Base-by-base conservation (phyloP, 2,329 filamentous ascomycete genomes). In the Elsinoe australis region DNA sequence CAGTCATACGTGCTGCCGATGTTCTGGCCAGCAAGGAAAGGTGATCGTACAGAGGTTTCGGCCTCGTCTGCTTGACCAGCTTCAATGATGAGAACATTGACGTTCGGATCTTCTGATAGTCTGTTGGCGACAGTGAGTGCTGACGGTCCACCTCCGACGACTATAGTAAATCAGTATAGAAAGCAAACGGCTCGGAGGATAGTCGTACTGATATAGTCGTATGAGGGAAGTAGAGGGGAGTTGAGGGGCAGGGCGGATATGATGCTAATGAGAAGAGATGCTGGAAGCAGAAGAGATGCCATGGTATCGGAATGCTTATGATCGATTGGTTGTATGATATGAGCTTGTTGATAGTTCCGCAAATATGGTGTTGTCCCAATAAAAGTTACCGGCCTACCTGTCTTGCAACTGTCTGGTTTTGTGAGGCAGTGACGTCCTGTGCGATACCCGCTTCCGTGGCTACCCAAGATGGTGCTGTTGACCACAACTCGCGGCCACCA, bases 21-120 rank as follows among this genome's bases (percentile, higher is more conserved):
- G 18, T 56, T 56, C 21, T 56, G 47, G 2, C 58, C 59, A 7
- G 59, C 58, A 47, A 60, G 54, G 29, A 58, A 59, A 2, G 59
- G 59, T 10, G 61, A 54, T 17, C 54, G 44, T 6, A 60, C 42
- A 35, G 49, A 51, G 19, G 53, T 36, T 32, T 59, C 54, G 3
- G 50, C 52, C 15, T 53, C 10, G 33, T 60, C 58, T 10, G 55
- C 53, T 14, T 56, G 55, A 2, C 60, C 61, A 18, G 60, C 61
- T 55, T 63, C 60, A 28, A 63, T 54, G 9, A 63, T 47, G 5
- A 63, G 56, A 7, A 63, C 60, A 17, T 55, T 61, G 46, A 59
- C 42, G 5, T 33, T 51, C 5, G 56, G 52, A 41, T 61, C 54
- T 46, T 63, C 59, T n/a, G 58, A 59, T 1, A 63, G 53, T 5